Percentiles rank a stretch among this genome's conserved stretches.
Evolutionary conservation across 2,329 filamentous ascomycete species (phyloP).

Genomic region (Mycosphaerella sp.): DNA sequence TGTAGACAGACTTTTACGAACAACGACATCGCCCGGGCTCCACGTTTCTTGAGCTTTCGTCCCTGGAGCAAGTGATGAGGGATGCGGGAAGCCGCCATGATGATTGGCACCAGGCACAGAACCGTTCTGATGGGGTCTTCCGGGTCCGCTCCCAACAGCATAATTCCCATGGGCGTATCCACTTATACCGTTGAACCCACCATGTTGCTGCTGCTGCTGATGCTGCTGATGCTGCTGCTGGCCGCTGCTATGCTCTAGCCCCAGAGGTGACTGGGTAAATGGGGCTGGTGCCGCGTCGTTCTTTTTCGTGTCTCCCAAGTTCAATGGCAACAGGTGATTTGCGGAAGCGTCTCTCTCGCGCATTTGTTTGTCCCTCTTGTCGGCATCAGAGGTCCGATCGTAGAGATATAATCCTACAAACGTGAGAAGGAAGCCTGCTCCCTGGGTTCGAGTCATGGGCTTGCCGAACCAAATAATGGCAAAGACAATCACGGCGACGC

Average conservation of each 20-base stretch:
- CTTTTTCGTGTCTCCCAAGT: constrained; percentile 30
- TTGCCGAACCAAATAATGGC: constrained; percentile 96
- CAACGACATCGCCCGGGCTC: constrained; percentile 44
- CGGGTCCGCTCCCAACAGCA: constrained; percentile 17
- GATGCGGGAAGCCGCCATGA: constrained; percentile 11
- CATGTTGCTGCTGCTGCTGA: too few relatives aligned
- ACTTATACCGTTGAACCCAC: constrained; percentile 23
- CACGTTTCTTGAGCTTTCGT: constrained; percentile 85
- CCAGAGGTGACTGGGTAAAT: constrained; percentile 22
- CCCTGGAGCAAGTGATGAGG: constrained; percentile 57
- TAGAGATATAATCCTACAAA: constrained; percentile 93
- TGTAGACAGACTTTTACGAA: too few relatives aligned
- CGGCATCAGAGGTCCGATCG: constrained; percentile 81
- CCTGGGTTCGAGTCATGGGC: constrained; percentile 75
- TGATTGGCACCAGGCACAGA: constrained; percentile 10
- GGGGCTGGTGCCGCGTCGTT: constrained; percentile 26
- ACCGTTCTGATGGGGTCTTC: constrained; percentile 16
- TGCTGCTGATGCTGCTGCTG: background rate
- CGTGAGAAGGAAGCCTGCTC: constrained; percentile 76
- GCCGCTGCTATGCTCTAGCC: constrained; percentile 8
- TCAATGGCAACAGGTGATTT: constrained; percentile 61
- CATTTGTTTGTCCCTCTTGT: constrained; percentile 77
- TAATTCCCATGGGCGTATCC: constrained; percentile 29
- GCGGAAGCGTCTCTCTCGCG: constrained; percentile 54
- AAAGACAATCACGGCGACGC: constrained; percentile 92